phyloP scores from a whole-genome alignment of 106 monocot genomes.

The Allium fistulosum region DNA sequence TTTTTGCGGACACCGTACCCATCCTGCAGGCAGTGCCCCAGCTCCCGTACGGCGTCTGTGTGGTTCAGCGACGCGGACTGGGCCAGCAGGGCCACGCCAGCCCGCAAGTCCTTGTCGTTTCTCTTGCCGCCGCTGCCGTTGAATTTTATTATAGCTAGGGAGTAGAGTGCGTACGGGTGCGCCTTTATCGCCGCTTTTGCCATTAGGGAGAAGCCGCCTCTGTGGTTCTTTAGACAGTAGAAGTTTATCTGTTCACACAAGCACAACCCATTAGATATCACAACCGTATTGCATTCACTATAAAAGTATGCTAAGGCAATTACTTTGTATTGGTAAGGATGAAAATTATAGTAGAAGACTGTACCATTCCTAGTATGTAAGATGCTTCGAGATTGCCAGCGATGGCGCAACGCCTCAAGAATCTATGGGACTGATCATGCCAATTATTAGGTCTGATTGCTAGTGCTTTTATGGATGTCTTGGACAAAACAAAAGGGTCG shows the following conservation, averaged over 20 bases:
- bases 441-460: conserved; percentile 36
- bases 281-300: background rate
- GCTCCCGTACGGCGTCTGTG: conserved; percentile 30
- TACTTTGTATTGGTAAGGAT: background rate
- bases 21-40: conserved; percentile 37
- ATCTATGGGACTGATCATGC: conserved; percentile 43
- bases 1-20: conserved; percentile 31
- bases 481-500: conserved; percentile 38
- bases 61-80: conserved; percentile 22
- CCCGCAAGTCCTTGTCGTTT: conserved; percentile 22
- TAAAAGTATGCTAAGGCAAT: background rate
- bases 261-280: no score
- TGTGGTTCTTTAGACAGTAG: conserved; percentile 20
- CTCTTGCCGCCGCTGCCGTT: conserved; percentile 29
- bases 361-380: conserved; percentile 54
- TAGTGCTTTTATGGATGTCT: conserved; percentile 24
- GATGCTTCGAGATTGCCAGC: conserved; percentile 59
- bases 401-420: conserved; percentile 43
- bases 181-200: conserved; percentile 43
- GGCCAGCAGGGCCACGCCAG: conserved; percentile 20
- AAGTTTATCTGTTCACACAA: conserved; percentile 10
- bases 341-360: background rate
- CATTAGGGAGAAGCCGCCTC: conserved; percentile 40
- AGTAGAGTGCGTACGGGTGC: conserved; percentile 42
- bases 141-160: conserved; percentile 35